Percentiles rank a stretch among this genome's conserved stretches.
These are phyloP conservation scores for Fusarium scirpi DNA, from an alignment of 2,329 filamentous ascomycete species.

Conservation along the genomic window DNA sequence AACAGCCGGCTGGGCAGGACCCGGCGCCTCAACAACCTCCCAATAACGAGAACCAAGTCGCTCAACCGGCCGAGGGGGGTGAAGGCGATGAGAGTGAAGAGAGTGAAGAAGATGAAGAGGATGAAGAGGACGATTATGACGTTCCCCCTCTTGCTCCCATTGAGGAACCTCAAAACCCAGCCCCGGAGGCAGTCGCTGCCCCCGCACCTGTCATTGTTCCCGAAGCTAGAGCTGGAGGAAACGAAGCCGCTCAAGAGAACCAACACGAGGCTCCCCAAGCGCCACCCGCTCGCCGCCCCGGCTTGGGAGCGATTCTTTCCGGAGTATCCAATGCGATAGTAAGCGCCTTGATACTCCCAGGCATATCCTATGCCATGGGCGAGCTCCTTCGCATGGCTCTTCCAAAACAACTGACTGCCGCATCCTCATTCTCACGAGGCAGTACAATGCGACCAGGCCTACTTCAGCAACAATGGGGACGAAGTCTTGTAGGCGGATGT, in stretches of 20 bases:
- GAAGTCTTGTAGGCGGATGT: conserved; percentile 89
- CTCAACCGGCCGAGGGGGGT: conserved; percentile 1
- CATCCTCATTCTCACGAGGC: conserved; percentile 45
- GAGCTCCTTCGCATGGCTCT: conserved; percentile 76
- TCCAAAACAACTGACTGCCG: conserved; percentile 74
- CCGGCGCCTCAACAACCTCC: conserved; percentile 15
- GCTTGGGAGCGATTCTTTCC: conserved; percentile 54
- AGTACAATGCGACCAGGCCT: conserved; percentile 68
- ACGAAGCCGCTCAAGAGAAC: conserved; percentile 23
- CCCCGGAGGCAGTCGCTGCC: not conserved
- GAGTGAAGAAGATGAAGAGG: not conserved
- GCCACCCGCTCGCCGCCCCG: conserved; percentile 51
- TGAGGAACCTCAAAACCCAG: conserved; percentile 1
- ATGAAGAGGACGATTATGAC: not conserved
- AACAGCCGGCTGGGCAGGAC: conserved; percentile 37
- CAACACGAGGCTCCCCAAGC: conserved; percentile 52
- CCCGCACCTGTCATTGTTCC: not conserved
- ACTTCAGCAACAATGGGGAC: conserved; percentile 86
- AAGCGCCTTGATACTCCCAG: conserved; percentile 79
- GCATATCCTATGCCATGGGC: conserved; percentile 82
- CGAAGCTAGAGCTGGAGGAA: conserved; percentile 4
- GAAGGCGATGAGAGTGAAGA: not conserved
- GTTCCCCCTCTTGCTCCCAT: not conserved
- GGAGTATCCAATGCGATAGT: conserved; percentile 63
- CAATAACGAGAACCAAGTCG: conserved; percentile 11